phyloP scores from a whole-genome alignment of 257 asterid genomes.

The Solanum appendiculatum region DNA sequence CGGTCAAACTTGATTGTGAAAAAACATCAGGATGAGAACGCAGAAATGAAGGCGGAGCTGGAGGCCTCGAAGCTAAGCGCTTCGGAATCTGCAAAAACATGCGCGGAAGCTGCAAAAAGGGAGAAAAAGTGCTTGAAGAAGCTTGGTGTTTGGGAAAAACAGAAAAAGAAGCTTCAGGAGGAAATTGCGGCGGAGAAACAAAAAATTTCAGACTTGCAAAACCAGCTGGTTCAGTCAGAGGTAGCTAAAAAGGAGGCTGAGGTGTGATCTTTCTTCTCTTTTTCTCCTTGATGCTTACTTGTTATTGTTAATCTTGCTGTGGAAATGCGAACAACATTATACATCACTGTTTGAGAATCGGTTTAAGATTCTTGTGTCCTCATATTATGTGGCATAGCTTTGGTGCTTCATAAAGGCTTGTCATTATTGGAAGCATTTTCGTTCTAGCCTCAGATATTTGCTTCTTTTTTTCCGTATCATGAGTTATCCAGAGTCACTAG shows the following conservation, averaged over 20 bases:
- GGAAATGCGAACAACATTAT: neutral
- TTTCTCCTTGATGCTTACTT: neutral
- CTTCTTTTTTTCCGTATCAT: neutral
- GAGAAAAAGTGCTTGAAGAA: conserved; percentile 76
- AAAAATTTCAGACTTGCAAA: conserved; percentile 46
- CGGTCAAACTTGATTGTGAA: conserved; percentile 70
- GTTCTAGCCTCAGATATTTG: neutral
- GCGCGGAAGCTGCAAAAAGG: conserved; percentile 77
- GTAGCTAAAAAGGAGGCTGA: conserved; percentile 62
- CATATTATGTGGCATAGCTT: neutral
- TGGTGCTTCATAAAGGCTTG: neutral
- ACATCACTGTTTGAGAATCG: neutral
- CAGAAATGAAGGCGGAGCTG: conserved; percentile 91
- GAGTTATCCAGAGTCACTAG: neutral
- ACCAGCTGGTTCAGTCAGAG: conserved; percentile 54
- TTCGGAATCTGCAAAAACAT: conserved; percentile 68
- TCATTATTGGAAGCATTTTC: neutral
- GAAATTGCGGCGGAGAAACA: conserved; percentile 61
- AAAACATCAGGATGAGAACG: conserved; percentile 73
- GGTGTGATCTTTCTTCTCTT: conserved; percentile 27
- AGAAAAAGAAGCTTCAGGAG: conserved; percentile 80
- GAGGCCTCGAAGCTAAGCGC: conserved; percentile 87
- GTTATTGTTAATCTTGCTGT: neutral
- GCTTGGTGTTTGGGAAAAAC: conserved; percentile 86
- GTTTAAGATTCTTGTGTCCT: neutral